These are phyloP conservation scores for Trypanosoma conorhini DNA, from an alignment of 208 protist species.

Conservation along the genomic window DNA sequence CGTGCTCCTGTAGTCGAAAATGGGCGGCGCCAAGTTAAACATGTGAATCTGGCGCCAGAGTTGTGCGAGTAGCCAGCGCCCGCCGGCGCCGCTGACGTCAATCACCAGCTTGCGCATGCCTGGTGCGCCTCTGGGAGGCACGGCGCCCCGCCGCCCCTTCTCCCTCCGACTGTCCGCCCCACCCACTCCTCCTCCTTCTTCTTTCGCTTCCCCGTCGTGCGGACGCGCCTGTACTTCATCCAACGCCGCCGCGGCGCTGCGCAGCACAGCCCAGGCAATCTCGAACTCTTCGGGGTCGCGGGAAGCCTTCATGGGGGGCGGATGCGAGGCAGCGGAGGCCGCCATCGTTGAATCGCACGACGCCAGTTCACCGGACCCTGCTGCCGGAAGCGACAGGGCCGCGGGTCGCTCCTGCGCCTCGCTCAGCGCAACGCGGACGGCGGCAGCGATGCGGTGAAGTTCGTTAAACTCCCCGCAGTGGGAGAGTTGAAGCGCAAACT, in stretches of 20 bases:
- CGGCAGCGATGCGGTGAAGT: background rate
- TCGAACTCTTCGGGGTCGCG: background rate
- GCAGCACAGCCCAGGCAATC: background rate
- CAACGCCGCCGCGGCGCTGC: background rate
- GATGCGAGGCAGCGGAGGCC: too few relatives aligned
- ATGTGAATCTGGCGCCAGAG: conserved; percentile 28
- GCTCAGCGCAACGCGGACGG: background rate
- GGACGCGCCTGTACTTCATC: background rate
- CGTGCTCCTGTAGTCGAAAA: conserved; percentile 29
- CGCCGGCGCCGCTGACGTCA: background rate
- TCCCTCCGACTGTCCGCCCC: background rate
- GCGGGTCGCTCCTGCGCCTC: too few relatives aligned
- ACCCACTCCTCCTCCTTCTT: background rate
- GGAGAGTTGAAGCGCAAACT: background rate
- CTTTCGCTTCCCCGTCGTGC: background rate
- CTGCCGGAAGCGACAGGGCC: too few relatives aligned
- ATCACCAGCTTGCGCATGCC: conserved; percentile 7
- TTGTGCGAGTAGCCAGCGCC: conserved; percentile 18
- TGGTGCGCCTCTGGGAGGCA: background rate
- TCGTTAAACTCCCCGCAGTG: background rate
- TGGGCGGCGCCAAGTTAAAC: conserved; percentile 15
- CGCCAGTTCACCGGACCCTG: too few relatives aligned
- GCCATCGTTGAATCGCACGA: too few relatives aligned
- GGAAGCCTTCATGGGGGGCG: too few relatives aligned
- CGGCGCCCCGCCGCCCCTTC: background rate